Evolutionary conservation across 768 basidiomycete genomes (phyloP), one percentile per base, ranked within the genome.

Genomic region (Nidularia pulvinata): DNA sequence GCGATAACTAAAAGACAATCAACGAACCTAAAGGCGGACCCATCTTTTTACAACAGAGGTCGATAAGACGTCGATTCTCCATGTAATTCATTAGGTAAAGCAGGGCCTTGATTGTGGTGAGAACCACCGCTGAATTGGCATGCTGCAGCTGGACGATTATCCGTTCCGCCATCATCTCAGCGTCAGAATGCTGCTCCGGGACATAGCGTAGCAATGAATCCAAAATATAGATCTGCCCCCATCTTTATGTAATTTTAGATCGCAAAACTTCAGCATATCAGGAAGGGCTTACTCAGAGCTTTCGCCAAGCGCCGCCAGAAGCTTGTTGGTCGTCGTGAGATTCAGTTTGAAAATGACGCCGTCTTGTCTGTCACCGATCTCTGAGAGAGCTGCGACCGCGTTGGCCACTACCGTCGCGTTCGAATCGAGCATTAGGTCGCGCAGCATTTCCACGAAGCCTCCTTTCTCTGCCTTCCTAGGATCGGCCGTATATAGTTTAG

Each of bases 81-180:
- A 98, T 98, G 71, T 99, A 98, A 69, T 98, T 99, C 96, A 99
- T 98, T 55, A 98, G 76, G 65, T 96, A 98, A 16, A 98, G 76
- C 25, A 98, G 79, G 51, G 91, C 87, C 73, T 99, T 98, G 80
- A 98, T 92, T 11, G 95, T 91, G n/a, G 96, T 98, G 51, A 99
- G 77, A 9, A 98, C 95, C n/a, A 99, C 97, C 2, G 97, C 97
- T 30, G 94, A 95, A 68, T 99, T 99, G n/a, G 95, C 94, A 66
- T 98, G 96, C 64, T 97, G 93, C 30, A 99, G 76, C 60, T 98
- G 90, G 46, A 94, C 82, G 46, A 95, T 85, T 58, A 99, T 90
- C 33, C 96, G 88, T 68, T 99, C 97, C n/a, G 91, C 94, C 74
- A 98, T 88, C 35, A 91, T 75, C 69, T 97, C 93, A 7, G 97